These are phyloP conservation scores for Digitaria exilis DNA, from an alignment of 202 grass and related monocot genomes.

Conservation along the genomic window DNA sequence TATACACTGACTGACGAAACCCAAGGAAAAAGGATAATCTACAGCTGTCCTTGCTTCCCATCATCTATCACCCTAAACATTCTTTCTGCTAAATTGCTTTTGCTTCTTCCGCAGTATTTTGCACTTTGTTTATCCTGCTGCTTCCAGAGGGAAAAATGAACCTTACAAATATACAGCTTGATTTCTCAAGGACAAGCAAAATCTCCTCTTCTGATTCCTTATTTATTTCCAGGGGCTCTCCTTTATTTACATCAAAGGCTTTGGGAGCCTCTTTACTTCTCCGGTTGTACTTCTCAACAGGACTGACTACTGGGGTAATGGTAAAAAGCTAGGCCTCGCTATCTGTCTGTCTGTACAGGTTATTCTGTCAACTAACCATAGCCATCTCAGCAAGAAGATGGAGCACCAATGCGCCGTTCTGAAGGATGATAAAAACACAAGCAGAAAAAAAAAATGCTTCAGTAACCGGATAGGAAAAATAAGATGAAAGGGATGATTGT, in stretches of 20 bases:
- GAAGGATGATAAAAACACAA: slow-evolving; percentile 20
- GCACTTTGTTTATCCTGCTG: slow-evolving; percentile 47
- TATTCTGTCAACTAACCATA: slow-evolving; percentile 50
- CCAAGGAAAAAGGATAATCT: slow-evolving; percentile 71
- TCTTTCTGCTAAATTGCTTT: slow-evolving; percentile 46
- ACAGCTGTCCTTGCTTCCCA: slow-evolving; percentile 74
- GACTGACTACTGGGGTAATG: slow-evolving; percentile 50
- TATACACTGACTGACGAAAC: slow-evolving; percentile 67
- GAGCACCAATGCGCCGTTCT: slow-evolving; percentile 64
- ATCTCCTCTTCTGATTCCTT: slow-evolving; percentile 40
- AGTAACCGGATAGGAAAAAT: neutral
- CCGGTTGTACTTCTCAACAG: slow-evolving; percentile 55
- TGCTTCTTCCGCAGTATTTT: slow-evolving; percentile 22
- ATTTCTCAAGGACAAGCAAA: slow-evolving; percentile 62
- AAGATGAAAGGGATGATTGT: neutral
- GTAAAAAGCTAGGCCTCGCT: slow-evolving; percentile 68
- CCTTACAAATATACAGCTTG: slow-evolving; percentile 74
- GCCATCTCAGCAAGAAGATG: slow-evolving; percentile 59
- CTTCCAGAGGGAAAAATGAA: slow-evolving; percentile 40
- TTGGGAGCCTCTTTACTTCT: slow-evolving; percentile 46
- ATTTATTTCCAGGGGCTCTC: slow-evolving; percentile 70
- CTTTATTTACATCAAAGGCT: slow-evolving; percentile 95
- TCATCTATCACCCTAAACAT: slow-evolving; percentile 68
- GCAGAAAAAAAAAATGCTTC: neutral
- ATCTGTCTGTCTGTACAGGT: slow-evolving; percentile 99